Evolutionary conservation across 1,284 basidiomycete genomes (phyloP), one percentile per base, ranked within the genome.

Genomic region (Ustilago loliicola): DNA sequence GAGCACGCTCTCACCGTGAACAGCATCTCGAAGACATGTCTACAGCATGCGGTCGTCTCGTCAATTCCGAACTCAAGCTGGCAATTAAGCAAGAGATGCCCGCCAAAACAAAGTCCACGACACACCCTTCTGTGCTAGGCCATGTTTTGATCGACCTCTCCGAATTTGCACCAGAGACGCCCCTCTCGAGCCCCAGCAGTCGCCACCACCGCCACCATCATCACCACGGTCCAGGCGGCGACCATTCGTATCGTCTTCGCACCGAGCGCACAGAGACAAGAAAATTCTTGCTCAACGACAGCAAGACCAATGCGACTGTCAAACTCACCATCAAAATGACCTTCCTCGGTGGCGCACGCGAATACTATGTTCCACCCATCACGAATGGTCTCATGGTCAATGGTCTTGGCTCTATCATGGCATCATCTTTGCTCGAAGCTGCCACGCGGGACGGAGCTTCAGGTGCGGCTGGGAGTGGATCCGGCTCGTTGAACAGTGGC

Each of bases 301-400:
- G 91, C 84, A 92, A 92, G 86, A 93, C 91, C 50, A 94, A 94
- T 75, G 92, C 93, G 0, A 92, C 91, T 2, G 88, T 94, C 29
- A 80, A 92, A 90, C 86, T 93, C 15, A 90, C 91, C 7, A 88
- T 92, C 55, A 88, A 90, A 56, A 86, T 93, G 57, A 89, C 89
- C 45, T 89, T 90, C 73, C 86, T 91, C 19, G 90, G 90, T 23
- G 91, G 91, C 1, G 89, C 91, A 72, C 87, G 88, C 7, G 80
- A 88, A 27, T 94, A 91, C 83, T 88, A 88, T 30, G 90, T 86
- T 8, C 92, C 86, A 13, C 63, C 75, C 17, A 75, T 84, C 40
- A 68, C 64, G 21, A 67, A 72, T 15, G 83, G 84, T 23, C 80
- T 85, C 47, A 54, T 79, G 67, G 80, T 77, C 45, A 68, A 69